These are phyloP conservation scores for Phanerochaete carnosa DNA, from an alignment of 768 basidiomycete species.

Conservation along the genomic window DNA sequence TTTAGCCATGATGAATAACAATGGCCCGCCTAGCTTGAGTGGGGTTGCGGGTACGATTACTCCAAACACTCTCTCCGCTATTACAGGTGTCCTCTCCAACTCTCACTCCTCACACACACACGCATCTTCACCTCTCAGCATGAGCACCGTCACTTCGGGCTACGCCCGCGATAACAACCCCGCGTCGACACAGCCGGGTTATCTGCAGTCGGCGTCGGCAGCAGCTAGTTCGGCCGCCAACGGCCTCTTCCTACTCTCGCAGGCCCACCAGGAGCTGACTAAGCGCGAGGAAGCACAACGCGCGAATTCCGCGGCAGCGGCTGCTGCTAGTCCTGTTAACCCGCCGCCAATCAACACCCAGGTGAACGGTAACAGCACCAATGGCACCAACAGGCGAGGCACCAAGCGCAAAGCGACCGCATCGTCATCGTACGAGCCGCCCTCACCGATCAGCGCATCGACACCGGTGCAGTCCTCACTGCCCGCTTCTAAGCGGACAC, in stretches of 20 bases:
- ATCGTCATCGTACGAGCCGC: constrained; percentile 38
- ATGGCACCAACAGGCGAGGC: constrained; percentile 47
- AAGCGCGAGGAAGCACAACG: constrained; percentile 86
- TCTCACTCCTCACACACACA: constrained; percentile 68
- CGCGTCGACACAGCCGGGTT: constrained; percentile 19
- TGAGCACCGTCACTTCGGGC: constrained; percentile 26
- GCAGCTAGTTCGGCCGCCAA: constrained; percentile 75
- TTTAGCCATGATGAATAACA: constrained; percentile 79
- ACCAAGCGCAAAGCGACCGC: constrained; percentile 60
- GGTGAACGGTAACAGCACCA: constrained; percentile 10
- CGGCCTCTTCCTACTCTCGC: constrained; percentile 88
- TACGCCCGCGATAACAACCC: constrained; percentile 17
- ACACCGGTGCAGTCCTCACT: constrained; percentile 7
- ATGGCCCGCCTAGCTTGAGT: constrained; percentile 21
- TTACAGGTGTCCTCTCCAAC: constrained; percentile 72
- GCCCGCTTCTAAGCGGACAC: constrained; percentile 26
- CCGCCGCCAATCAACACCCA: constrained; percentile 3
- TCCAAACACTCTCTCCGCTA: constrained; percentile 67
- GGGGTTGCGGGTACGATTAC: constrained; percentile 46
- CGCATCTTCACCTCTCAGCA: constrained; percentile 31
- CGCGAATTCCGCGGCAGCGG: constrained; percentile 23
- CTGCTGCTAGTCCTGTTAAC: constrained; percentile 21
- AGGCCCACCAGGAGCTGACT: constrained; percentile 94
- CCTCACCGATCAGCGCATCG: constrained; percentile 23
- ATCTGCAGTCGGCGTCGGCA: constrained; percentile 42